Conservation (phyloP, 2,329 filamentous ascomycete species). For the Aspergillus sp. region DNA sequence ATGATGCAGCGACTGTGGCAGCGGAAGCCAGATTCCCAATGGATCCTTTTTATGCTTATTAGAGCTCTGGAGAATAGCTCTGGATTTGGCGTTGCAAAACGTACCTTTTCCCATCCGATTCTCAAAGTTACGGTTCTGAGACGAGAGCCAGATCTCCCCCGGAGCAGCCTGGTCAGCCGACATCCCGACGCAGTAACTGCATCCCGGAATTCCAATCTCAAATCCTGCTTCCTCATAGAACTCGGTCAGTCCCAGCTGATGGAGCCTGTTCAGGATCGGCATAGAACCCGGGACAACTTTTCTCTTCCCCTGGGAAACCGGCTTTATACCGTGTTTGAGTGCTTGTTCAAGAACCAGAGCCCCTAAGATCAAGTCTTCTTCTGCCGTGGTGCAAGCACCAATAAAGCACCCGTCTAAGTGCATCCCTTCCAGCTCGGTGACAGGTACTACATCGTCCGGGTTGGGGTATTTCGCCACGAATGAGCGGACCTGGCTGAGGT, state of each 20-base stretch:
- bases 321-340: constrained; percentile 22
- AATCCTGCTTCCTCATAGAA: constrained; percentile 38
- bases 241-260: constrained; percentile 26
- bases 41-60: constrained; percentile 21
- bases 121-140: constrained; percentile 42
- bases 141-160: constrained; percentile 40
- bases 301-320: constrained; percentile 26
- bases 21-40: constrained; percentile 41
- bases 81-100: background rate
- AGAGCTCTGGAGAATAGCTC: background rate
- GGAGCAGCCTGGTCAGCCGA: constrained; percentile 33
- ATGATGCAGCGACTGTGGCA: constrained; percentile 40
- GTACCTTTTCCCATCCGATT: constrained; percentile 40
- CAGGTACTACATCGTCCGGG: constrained; percentile 39
- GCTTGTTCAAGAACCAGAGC: constrained; percentile 36
- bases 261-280: constrained; percentile 32
- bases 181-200: constrained; percentile 41
- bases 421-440: constrained; percentile 25
- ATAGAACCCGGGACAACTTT: constrained; percentile 37
- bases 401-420: constrained; percentile 40
- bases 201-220: constrained; percentile 35
- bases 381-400: constrained; percentile 41
- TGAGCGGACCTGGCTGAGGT: constrained; percentile 31
- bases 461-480: constrained; percentile 37
- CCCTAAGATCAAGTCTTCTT: constrained; percentile 39